Conservation (phyloP, 2,329 filamentous ascomycete genomes). For the Samsoniella hepiali region DNA sequence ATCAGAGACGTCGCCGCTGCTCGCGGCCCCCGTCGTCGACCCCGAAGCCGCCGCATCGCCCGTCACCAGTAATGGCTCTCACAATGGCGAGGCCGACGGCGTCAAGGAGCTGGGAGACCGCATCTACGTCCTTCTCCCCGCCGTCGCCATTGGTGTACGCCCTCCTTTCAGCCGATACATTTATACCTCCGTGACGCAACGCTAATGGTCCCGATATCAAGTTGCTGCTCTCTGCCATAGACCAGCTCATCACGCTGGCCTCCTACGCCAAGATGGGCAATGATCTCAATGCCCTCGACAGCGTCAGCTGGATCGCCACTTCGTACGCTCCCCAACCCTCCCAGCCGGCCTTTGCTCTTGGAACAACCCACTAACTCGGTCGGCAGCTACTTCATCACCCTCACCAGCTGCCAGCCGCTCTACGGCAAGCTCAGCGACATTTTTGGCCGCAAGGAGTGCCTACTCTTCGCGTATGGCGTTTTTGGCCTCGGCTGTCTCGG, state of each 20-base stretch:
- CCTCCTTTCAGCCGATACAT: neutral
- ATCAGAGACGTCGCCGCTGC: slow-evolving; percentile 29
- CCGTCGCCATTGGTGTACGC: slow-evolving; percentile 38
- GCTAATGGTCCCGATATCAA: slow-evolving; percentile 28
- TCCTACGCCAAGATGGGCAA: slow-evolving; percentile 75
- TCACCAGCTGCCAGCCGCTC: slow-evolving; percentile 72
- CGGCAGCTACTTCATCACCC: slow-evolving; percentile 64
- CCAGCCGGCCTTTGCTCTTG: neutral
- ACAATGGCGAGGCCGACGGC: neutral
- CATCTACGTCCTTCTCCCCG: slow-evolving; percentile 37
- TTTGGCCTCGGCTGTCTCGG: slow-evolving; percentile 63
- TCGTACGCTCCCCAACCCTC: slow-evolving; percentile 29
- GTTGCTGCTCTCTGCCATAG: slow-evolving; percentile 70
- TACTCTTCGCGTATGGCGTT: slow-evolving; percentile 61
- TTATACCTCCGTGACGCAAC: neutral
- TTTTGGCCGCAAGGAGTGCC: slow-evolving; percentile 63
- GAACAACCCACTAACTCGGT: neutral
- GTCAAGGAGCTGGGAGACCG: slow-evolving; percentile 32
- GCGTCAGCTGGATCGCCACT: slow-evolving; percentile 70
- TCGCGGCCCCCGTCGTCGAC: slow-evolving; percentile 18
- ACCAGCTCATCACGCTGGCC: slow-evolving; percentile 75
- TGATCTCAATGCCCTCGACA: slow-evolving; percentile 70
- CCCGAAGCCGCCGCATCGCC: slow-evolving; percentile 14
- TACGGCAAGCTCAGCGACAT: slow-evolving; percentile 71
- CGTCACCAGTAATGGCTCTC: neutral